Percentiles rank a stretch among this genome's conserved stretches.
phyloP scores from a whole-genome alignment of 306 rosid species.

The Cucurbita maxima region DNA sequence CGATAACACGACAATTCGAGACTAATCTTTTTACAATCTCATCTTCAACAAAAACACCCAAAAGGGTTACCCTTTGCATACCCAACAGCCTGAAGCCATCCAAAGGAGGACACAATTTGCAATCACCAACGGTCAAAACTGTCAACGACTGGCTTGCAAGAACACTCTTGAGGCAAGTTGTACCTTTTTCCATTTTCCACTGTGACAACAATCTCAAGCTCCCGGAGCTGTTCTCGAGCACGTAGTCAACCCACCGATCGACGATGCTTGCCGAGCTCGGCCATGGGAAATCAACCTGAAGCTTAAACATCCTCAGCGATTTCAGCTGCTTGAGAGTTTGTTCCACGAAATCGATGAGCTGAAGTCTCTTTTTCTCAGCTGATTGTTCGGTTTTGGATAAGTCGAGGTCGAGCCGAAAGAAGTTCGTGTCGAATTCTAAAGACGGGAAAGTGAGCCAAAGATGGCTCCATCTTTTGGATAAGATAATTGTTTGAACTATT shows the following conservation, averaged over 20 bases:
- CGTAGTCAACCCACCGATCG: slow-evolving; percentile 20
- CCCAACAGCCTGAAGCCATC: background rate
- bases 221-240: slow-evolving; percentile 6
- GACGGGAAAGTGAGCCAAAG: slow-evolving; percentile 16
- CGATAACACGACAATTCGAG: background rate
- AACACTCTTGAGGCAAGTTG: background rate
- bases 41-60: slow-evolving; percentile 1
- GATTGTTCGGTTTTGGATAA: no score
- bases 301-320: slow-evolving; percentile 8
- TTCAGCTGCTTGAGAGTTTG: slow-evolving; percentile 1
- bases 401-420: background rate
- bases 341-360: slow-evolving; percentile 11
- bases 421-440: background rate
- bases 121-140: slow-evolving; percentile 5
- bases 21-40: background rate
- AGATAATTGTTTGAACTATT: slow-evolving; percentile 18
- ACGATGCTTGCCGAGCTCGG: background rate
- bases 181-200: slow-evolving; percentile 1
- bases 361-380: background rate
- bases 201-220: slow-evolving; percentile 11
- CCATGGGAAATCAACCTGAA: background rate
- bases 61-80: background rate
- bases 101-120: background rate
- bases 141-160: slow-evolving; percentile 11
- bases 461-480: slow-evolving; percentile 17